Conservation (phyloP, 768 basidiomycete genomes). For the Boletus pseudo-olivaceus region DNA sequence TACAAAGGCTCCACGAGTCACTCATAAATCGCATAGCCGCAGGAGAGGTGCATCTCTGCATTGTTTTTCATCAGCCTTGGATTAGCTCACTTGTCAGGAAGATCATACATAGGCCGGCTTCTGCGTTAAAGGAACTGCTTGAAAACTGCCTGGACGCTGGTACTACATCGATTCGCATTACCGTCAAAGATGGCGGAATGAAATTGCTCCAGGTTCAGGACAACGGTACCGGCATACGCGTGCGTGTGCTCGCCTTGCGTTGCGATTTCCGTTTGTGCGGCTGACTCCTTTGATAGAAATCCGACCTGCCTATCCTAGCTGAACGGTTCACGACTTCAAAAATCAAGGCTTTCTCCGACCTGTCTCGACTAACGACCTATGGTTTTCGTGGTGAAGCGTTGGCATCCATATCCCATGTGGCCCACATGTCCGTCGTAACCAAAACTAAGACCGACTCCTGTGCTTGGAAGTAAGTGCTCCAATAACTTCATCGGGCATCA, state of each 20-base stretch:
- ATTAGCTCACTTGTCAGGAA: constrained; percentile 31
- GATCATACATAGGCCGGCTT: constrained; percentile 89
- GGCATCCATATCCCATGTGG: constrained; percentile 93
- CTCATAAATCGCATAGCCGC: constrained; percentile 91
- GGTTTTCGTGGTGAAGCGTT: constrained; percentile 97
- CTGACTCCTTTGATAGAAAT: constrained; percentile 50
- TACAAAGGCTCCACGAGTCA: constrained; percentile 72
- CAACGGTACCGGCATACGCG: constrained; percentile 92
- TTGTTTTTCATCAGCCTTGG: background rate
- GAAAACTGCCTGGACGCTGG: constrained; percentile 97
- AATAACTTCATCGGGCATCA: background rate
- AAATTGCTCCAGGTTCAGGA: constrained; percentile 95
- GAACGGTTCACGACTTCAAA: constrained; percentile 97
- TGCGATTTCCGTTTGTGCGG: background rate
- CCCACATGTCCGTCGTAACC: constrained; percentile 84
- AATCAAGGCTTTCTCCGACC: constrained; percentile 78
- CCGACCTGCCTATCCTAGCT: constrained; percentile 85
- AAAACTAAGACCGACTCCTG: constrained; percentile 80
- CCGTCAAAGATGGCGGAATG: constrained; percentile 92
- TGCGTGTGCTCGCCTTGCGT: constrained; percentile 36
- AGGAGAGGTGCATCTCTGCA: constrained; percentile 49
- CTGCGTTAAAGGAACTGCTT: constrained; percentile 92
- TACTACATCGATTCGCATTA: constrained; percentile 79
- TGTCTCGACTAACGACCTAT: constrained; percentile 82
- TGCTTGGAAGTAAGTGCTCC: constrained; percentile 83